Evolutionary conservation across 2,329 filamentous ascomycete species (phyloP).

Genomic region (Penicillium sp.): DNA sequence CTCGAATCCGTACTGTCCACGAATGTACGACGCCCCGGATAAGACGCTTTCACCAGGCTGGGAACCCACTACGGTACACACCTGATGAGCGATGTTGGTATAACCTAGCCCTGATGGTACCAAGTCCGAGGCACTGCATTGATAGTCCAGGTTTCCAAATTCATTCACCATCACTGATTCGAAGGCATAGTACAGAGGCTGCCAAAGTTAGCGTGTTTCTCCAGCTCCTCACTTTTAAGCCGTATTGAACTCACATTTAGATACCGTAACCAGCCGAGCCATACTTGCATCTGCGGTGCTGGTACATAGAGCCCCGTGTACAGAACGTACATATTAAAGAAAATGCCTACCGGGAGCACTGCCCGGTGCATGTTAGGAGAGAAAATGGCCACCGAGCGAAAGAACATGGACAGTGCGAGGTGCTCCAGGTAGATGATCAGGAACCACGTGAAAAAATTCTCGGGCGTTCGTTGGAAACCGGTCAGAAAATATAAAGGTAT

Average conservation of each 20-base stretch:
- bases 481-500: background rate
- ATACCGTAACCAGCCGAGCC: constrained; percentile 77
- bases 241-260: constrained; percentile 50
- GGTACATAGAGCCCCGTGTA: constrained; percentile 78
- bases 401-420: background rate
- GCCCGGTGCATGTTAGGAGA: background rate
- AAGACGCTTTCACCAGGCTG: background rate
- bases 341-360: constrained; percentile 26
- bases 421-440: background rate
- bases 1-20: background rate
- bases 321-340: constrained; percentile 76
- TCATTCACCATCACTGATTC: background rate
- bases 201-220: background rate
- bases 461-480: background rate
- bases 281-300: constrained; percentile 71
- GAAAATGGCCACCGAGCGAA: background rate
- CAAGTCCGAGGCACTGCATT: background rate
- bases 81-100: background rate
- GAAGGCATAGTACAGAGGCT: background rate
- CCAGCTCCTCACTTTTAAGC: too few relatives aligned
- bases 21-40: background rate
- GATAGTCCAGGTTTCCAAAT: background rate
- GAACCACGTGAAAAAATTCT: background rate
- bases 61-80: background rate
- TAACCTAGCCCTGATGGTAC: background rate